Evolutionary conservation across 75 land plant genomes (phyloP).

Genomic region (Selaginella moellendorffii): DNA sequence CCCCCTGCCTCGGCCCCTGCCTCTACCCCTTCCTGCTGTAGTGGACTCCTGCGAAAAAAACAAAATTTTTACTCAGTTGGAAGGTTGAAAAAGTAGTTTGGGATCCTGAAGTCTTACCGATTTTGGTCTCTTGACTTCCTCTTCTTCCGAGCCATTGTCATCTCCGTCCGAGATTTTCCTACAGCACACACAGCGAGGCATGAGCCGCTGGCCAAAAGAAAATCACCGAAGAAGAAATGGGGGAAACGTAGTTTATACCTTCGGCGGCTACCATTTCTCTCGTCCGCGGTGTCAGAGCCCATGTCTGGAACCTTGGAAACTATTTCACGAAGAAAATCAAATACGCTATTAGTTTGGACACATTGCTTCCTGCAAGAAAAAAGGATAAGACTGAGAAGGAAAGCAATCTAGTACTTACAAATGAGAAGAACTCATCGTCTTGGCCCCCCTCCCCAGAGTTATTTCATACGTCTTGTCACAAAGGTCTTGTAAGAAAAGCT

Average conservation of each 20-base stretch:
- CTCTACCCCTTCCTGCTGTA: constrained; percentile 53
- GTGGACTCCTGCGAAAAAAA: background rate
- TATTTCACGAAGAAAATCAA: constrained; percentile 68
- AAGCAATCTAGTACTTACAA: constrained; percentile 72
- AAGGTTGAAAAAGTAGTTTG: too few relatives aligned
- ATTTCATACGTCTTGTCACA: constrained; percentile 81
- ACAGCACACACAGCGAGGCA: constrained; percentile 9
- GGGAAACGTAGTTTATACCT: constrained; percentile 45
- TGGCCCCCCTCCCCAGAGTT: constrained; percentile 68
- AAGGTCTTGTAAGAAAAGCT: constrained; percentile 75
- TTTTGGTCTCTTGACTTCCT: constrained; percentile 49
- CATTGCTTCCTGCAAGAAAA: constrained; percentile 64
- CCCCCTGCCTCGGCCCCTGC: constrained; percentile 30
- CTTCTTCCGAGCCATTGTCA: constrained; percentile 57
- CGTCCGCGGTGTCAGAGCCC: constrained; percentile 29
- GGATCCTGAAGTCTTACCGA: constrained; percentile 54
- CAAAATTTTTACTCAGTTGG: too few relatives aligned
- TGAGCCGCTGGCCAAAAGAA: too few relatives aligned
- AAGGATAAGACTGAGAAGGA: too few relatives aligned
- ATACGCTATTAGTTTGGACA: constrained; percentile 52
- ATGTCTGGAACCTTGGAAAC: constrained; percentile 83
- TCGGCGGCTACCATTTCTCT: constrained; percentile 30
- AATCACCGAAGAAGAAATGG: background rate
- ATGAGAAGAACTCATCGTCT: constrained; percentile 78
- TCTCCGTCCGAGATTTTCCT: constrained; percentile 71